These are phyloP conservation scores for Penicillium sp. DNA, from an alignment of 2,329 filamentous ascomycete genomes.

Conservation along the genomic window DNA sequence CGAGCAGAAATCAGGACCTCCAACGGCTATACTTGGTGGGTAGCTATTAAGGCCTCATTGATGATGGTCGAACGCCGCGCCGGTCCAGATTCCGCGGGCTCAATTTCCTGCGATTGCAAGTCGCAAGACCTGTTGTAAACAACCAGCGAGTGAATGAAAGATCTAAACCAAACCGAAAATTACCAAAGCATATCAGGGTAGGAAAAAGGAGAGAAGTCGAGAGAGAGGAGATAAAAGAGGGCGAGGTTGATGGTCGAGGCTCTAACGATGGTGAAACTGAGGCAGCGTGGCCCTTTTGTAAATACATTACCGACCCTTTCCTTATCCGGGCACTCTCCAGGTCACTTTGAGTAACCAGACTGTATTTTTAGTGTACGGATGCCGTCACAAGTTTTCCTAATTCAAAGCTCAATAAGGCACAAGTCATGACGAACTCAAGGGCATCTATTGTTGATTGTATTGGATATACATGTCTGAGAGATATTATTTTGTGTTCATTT, in stretches of 20 bases:
- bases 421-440: background rate
- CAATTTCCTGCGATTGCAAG: background rate
- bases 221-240: constrained; percentile 1
- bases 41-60: constrained; percentile 3
- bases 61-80: constrained; percentile 2
- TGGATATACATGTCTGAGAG: background rate
- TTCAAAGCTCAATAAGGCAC: constrained; percentile 21
- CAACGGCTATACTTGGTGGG: background rate
- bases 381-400: constrained; percentile 19
- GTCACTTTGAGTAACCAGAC: background rate
- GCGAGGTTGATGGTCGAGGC: background rate
- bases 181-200: background rate
- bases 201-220: constrained; percentile 2
- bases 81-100: background rate
- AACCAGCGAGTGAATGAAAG: background rate
- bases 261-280: constrained; percentile 12
- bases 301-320: constrained; percentile 9
- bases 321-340: background rate
- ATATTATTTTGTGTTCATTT: background rate
- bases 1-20: constrained; percentile 8
- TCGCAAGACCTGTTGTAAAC: background rate
- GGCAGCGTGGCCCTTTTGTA: constrained; percentile 16
- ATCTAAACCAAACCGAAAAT: constrained; percentile 2
- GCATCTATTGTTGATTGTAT: constrained; percentile 6
- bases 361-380: constrained; percentile 11